Evolutionary conservation across 139 green algal species (phyloP).

Genomic region (Chlamydomonas sp.): DNA sequence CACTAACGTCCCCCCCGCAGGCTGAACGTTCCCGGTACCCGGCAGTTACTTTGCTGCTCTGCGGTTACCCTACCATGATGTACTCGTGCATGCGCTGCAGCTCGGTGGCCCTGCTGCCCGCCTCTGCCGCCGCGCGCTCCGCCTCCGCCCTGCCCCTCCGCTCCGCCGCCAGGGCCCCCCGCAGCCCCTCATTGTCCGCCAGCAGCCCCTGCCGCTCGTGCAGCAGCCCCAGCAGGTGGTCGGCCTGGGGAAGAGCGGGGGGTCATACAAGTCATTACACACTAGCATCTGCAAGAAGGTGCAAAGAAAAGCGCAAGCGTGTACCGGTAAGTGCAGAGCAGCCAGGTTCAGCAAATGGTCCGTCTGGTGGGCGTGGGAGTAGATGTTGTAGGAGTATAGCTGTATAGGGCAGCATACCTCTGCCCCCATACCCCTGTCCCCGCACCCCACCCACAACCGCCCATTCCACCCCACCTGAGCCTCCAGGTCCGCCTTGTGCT

Average conservation of each 20-base stretch:
- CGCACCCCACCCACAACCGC: background rate
- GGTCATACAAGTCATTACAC: background rate
- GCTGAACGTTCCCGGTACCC: too few species aligned
- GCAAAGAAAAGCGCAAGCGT: too few species aligned
- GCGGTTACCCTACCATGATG: background rate
- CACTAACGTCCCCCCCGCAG: too few species aligned
- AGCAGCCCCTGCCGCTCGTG: constrained; percentile 3
- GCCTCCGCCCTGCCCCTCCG: background rate
- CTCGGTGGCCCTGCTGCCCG: background rate
- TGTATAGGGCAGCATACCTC: too few species aligned
- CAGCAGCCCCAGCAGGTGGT: constrained; percentile 8
- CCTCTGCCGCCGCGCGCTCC: background rate
- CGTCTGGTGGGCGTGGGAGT: too few species aligned
- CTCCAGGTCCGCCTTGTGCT: constrained; percentile 27
- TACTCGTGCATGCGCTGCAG: constrained; percentile 10
- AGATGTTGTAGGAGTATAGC: too few species aligned
- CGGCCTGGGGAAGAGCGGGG: background rate
- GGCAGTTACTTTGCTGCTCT: too few species aligned
- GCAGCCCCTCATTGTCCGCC: constrained; percentile 12
- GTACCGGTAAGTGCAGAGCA: background rate
- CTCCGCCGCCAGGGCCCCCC: background rate
- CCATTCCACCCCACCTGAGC: constrained; percentile 1
- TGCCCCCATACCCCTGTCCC: background rate
- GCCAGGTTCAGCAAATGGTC: too few species aligned
- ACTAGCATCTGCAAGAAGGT: background rate